Evolutionary conservation across 305 asterid genomes (phyloP), one percentile per base, ranked within the genome.

Genomic region (Vinca major): DNA sequence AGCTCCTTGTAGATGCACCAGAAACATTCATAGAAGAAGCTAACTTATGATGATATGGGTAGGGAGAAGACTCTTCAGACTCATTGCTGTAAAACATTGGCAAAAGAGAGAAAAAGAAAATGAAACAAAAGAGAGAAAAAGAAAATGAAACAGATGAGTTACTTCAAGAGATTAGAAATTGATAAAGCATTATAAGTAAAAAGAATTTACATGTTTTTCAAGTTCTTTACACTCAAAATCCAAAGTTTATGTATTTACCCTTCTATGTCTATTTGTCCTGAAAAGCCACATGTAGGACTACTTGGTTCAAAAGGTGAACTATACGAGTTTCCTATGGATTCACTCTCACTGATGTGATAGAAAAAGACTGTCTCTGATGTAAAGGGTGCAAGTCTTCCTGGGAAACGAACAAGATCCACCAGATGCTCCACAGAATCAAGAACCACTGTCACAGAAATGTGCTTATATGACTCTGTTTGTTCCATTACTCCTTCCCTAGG

Each of bases 221-320:
- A 6, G 5, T 19, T 52, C 16, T 2, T 50, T 52, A 4, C 57
- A 52, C 14, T 9, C 21, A 5, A 40, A 45, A 58, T n/a, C 33
- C 33, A 19, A 40, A 40, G 17, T 51, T 37, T 41, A 77, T 16
- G 20, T 63, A 65, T 81, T 75, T 62, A 92, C 99, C 96, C 80
- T 79, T 84, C 97, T 43, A 83, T 74, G 77, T 93, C 96, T 67
- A 69, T 85, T 80, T 84, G 78, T 72, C 91, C 99, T 6, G 97
- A 73, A 75, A 86, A 81, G 74, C 95, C 99, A 71, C 77, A 91
- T n/a, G 89, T 89, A 52, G 99, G 99, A 79, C 99, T 93, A 75
- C 91, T 91, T 45, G 97, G 99, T 80, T 90, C 99, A 82, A 91
- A 71, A 36, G 99, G 97, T 43, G 99, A 93, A 87, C 91, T 96